These are phyloP conservation scores for Climacium dendroides DNA, from an alignment of 225 moss, liverwort and hornwort genomes.

Conservation along the genomic window DNA sequence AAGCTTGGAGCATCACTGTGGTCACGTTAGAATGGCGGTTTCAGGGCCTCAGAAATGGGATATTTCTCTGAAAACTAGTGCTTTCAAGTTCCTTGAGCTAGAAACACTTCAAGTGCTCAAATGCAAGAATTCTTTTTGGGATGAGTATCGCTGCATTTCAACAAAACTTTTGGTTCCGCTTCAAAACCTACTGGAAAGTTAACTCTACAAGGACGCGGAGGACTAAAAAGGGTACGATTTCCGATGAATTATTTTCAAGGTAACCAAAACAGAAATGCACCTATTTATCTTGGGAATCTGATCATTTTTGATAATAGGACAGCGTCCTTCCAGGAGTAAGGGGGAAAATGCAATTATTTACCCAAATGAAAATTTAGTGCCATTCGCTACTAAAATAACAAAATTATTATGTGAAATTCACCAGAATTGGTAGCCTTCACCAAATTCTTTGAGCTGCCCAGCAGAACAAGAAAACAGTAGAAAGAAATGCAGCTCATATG, in stretches of 20 bases:
- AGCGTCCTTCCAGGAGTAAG: not conserved
- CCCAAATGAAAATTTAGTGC: not conserved
- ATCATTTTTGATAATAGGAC: not conserved
- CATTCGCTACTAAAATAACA: not conserved
- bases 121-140: not conserved
- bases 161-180: not conserved
- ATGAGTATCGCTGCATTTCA: not conserved
- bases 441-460: not conserved
- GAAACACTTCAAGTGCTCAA: not conserved
- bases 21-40: not conserved
- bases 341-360: too few species aligned
- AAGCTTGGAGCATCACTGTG: not conserved
- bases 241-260: not conserved
- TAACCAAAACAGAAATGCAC: not conserved
- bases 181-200: not conserved
- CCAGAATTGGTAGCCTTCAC: not conserved
- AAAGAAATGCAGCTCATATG: not conserved
- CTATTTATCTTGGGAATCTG: not conserved
- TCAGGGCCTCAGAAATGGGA: not conserved
- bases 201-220: not conserved
- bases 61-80: not conserved
- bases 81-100: not conserved
- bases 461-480: not conserved
- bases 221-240: too few species aligned
- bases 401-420: not conserved